phyloP scores from a whole-genome alignment of 129 eudicot species.

The Calendula officinalis region DNA sequence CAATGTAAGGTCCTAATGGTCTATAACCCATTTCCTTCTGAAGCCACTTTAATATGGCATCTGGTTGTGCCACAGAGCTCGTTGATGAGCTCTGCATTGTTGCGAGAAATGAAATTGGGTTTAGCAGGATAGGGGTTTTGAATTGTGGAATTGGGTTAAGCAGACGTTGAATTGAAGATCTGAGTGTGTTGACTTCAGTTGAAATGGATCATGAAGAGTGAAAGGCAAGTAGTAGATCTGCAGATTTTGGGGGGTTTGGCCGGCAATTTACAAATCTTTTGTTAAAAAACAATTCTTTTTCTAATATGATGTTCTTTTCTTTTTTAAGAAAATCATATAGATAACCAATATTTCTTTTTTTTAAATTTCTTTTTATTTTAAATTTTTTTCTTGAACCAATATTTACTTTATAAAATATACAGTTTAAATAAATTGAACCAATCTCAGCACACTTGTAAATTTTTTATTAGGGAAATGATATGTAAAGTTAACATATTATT shows the following conservation, averaged over 20 bases:
- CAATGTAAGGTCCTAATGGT: constrained; percentile 70
- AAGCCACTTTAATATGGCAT: constrained; percentile 82
- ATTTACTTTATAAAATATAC: too few relatives aligned
- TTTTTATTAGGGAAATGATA: too few relatives aligned
- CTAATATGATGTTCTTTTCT: background rate
- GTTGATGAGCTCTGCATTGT: constrained; percentile 59
- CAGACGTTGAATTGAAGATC: background rate
- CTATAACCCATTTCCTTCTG: constrained; percentile 91
- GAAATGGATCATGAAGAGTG: background rate
- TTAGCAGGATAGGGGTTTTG: constrained; percentile 1
- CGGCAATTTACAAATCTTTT: constrained; percentile 15
- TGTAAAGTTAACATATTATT: too few relatives aligned
- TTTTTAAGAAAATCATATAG: too few relatives aligned
- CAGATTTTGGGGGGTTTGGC: constrained; percentile 29
- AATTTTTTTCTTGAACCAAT: too few relatives aligned
- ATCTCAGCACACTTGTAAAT: too few relatives aligned
- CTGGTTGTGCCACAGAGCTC: constrained; percentile 69
- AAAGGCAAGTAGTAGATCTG: constrained; percentile 28
- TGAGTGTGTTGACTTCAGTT: background rate
- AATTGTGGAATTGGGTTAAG: constrained; percentile 4
- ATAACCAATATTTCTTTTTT: too few relatives aligned
- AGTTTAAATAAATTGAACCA: too few relatives aligned
- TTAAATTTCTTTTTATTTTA: too few relatives aligned
- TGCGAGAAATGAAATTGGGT: background rate
- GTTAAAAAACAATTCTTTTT: background rate